phyloP scores from a whole-genome alignment of 345 rosid species.

The Acer negundo region DNA sequence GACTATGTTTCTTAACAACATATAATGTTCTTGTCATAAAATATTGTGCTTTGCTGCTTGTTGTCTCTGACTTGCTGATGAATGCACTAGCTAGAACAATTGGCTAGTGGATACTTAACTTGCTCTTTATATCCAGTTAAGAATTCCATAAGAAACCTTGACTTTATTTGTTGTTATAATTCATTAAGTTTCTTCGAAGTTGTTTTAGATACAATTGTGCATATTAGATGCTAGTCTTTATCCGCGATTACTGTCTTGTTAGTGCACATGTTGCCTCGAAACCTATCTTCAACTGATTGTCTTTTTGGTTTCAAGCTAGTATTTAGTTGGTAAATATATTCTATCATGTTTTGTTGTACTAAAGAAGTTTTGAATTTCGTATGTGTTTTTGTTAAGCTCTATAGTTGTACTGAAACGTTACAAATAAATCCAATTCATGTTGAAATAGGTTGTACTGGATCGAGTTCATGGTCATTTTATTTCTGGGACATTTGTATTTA shows the following conservation, averaged over 20 bases:
- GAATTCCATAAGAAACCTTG: background rate
- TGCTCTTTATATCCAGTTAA: background rate
- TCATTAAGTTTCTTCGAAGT: background rate
- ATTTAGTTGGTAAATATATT: background rate
- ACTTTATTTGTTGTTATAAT: background rate
- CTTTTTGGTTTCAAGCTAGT: background rate
- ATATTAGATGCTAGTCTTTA: background rate
- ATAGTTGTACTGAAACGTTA: background rate
- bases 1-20: background rate
- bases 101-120: background rate
- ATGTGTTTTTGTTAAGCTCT: background rate
- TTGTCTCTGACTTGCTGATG: background rate
- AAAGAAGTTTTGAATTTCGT: too few relatives aligned
- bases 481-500: background rate
- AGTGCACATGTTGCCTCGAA: background rate
- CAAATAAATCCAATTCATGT: background rate
- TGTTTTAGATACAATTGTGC: background rate
- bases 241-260: background rate
- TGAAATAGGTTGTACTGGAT: background rate
- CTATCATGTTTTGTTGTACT: background rate
- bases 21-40: background rate
- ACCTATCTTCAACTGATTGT: background rate
- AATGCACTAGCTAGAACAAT: too few relatives aligned
- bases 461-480: background rate
- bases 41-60: background rate